Evolutionary conservation across 306 rosid species (phyloP), one percentile per base, ranked within the genome.

Genomic region (Malus orientalis): DNA sequence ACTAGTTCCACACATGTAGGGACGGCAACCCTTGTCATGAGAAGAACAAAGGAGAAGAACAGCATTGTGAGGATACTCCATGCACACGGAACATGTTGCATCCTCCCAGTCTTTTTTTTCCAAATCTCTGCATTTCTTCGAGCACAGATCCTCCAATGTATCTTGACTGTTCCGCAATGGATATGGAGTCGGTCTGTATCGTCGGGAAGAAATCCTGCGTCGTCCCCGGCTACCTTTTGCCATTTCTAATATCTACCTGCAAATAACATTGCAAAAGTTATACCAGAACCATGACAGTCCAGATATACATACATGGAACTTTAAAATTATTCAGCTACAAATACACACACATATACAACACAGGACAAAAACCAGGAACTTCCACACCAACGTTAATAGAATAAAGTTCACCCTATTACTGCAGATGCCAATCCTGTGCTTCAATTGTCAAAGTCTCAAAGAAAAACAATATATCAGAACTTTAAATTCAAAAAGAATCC

Each of bases 1-100:
- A 83, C 92, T 85, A 36, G 97, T 90, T 74, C 88, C 91, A 64
- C 99, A 96, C 99, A 96, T 93, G 77, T 88, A 96, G 70, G 99
- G 91, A 80, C 88, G 98, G 74, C 99, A 96, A 55, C 99, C 93
- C 55, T 86, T 90, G 82, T 87, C 89, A 47, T 81, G 89, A 53
- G 98, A 93, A 51, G 92, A 92, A 67, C 99, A 96, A 4, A 96
- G 97, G 60, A 96, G 97, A 67, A 96, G 98, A 63, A 93, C 98
- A 8, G 99, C 99, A 82, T 93, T 93, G 86, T 96, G 99, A 66
- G 99, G 99, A 81, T 54, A 89, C 78, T 94, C 99, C 97, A 96
- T 96, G 83, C 99, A 93, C 71, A 96, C 98, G 25, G 99, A 92
- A 81, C 99, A 96, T 3, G 96, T 93, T 53, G 90, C 93, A 72